phyloP scores from a whole-genome alignment of 2,329 filamentous ascomycete genomes.

The Alternaria sp. region DNA sequence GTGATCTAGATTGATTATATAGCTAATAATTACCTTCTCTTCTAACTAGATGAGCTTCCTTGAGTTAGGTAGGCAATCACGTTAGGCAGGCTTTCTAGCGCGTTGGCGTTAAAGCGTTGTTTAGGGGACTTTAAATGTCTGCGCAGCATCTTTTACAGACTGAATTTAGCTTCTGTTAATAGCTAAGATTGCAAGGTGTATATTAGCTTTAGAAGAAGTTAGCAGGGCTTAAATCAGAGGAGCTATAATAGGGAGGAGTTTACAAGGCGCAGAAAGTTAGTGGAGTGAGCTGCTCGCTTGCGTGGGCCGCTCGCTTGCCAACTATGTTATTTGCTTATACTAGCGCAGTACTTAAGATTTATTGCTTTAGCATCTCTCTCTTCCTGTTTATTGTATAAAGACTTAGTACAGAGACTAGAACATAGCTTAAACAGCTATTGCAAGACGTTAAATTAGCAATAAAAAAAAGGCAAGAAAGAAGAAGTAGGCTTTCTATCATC shows the following conservation, averaged over 20 bases:
- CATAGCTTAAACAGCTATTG: no score
- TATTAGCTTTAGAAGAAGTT: background rate
- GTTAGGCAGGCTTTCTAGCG: constrained; percentile 5
- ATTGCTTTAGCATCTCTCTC: no score
- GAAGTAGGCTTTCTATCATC: no score
- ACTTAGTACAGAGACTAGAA: no score
- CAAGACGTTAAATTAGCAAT: no score
- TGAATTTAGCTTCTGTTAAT: no score
- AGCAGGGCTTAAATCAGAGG: background rate
- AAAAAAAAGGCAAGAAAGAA: no score
- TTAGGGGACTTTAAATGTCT: constrained; percentile 9
- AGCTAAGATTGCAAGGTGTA: background rate
- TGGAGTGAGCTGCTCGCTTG: background rate
- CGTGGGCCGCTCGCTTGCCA: constrained; percentile 1
- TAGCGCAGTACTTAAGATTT: no score
- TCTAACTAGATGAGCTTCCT: constrained; percentile 16
- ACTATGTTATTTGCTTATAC: no score
- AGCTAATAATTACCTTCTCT: constrained; percentile 15
- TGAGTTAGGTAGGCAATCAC: constrained; percentile 11
- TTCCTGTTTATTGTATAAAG: no score
- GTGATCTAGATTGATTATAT: constrained; percentile 15
- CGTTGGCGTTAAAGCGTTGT: constrained; percentile 2
- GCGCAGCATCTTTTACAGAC: background rate
- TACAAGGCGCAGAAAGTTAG: background rate
- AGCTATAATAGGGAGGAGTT: background rate